Conservation (phyloP, 176 grass and related monocot genomes). For the Musa beccarii region DNA sequence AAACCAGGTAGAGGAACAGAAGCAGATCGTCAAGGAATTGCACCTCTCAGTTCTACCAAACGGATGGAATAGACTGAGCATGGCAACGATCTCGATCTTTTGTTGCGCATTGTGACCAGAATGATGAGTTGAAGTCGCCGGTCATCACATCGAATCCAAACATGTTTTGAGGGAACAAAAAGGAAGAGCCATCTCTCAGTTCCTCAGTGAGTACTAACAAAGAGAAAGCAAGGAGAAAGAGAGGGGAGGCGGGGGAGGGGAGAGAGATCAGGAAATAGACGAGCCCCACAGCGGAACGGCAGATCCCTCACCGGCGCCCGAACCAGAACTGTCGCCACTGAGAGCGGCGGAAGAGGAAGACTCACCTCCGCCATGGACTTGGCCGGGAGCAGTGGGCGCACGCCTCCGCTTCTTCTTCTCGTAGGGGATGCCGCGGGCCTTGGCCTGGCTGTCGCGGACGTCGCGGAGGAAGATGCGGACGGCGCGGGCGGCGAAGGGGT, state of each 20-base stretch:
- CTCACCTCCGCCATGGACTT: neutral
- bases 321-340: neutral
- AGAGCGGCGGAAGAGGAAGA: conserved; percentile 1
- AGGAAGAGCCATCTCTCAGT: too few relatives aligned
- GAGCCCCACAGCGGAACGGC: neutral
- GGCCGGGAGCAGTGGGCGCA: neutral
- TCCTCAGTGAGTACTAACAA: too few relatives aligned
- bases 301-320: neutral
- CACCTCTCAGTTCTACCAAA: too few relatives aligned
- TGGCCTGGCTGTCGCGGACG: conserved; percentile 17
- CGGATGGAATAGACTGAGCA: too few relatives aligned
- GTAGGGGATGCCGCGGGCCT: conserved; percentile 23
- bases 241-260: neutral
- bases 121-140: too few relatives aligned
- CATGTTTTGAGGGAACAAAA: too few relatives aligned
- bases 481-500: conserved; percentile 21
- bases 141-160: too few relatives aligned
- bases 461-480: conserved; percentile 25
- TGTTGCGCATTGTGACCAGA: too few relatives aligned
- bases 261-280: neutral
- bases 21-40: too few relatives aligned
- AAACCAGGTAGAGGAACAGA: too few relatives aligned
- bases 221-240: neutral
- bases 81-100: too few relatives aligned
- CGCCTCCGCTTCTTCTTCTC: conserved; percentile 19